Percentiles rank a stretch among this genome's conserved stretches.
These are phyloP conservation scores for Ramalina intermedia DNA, from an alignment of 495 filamentous ascomycete genomes.

Conservation along the genomic window DNA sequence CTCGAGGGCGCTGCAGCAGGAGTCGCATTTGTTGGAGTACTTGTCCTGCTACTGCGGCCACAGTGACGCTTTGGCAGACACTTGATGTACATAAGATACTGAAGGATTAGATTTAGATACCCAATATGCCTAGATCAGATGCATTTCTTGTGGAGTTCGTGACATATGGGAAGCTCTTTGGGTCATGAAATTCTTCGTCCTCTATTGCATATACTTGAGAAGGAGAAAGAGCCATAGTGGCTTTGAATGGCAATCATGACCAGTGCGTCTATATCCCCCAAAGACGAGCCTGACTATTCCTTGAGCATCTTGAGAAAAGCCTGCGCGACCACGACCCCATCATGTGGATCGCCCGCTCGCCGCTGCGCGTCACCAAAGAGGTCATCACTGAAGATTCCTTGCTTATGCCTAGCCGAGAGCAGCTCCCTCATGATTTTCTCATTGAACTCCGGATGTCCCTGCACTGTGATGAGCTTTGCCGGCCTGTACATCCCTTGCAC, in stretches of 20 bases:
- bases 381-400: constrained; percentile 52
- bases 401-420: constrained; percentile 39
- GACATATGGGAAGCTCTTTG: too few species aligned
- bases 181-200: too few species aligned
- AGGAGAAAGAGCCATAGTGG: too few species aligned
- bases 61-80: not conserved
- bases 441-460: constrained; percentile 87
- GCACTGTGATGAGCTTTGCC: constrained; percentile 55
- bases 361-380: constrained; percentile 49
- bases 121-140: too few species aligned
- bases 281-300: constrained; percentile 23
- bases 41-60: constrained; percentile 5
- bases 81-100: too few species aligned
- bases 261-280: not conserved
- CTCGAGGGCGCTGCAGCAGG: constrained; percentile 63
- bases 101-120: too few species aligned
- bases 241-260: too few species aligned
- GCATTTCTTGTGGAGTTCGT: too few species aligned
- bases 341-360: constrained; percentile 51
- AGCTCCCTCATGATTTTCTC: constrained; percentile 59
- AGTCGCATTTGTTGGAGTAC: constrained; percentile 33
- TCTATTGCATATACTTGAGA: too few species aligned
- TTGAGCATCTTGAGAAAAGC: constrained; percentile 64
- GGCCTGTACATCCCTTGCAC: constrained; percentile 73
- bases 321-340: constrained; percentile 54